Evolutionary conservation across 345 rosid species (phyloP).

Genomic region (Clausena lansium): DNA sequence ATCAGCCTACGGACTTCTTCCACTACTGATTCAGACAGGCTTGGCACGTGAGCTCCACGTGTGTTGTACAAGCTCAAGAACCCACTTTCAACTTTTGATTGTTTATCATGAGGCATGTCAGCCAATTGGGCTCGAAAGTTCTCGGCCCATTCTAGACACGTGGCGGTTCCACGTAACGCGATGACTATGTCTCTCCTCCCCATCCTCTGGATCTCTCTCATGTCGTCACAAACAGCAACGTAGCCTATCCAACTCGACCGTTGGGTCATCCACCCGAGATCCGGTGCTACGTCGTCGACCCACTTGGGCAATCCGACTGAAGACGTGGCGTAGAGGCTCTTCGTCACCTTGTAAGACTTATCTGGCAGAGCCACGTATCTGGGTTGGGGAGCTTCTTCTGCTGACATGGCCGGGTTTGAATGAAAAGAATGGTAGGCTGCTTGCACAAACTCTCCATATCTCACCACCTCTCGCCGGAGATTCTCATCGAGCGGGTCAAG

Average conservation of each 20-base stretch:
- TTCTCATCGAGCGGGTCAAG: slow-evolving; percentile 65
- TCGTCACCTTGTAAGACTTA: slow-evolving; percentile 66
- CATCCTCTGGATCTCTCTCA: slow-evolving; percentile 83
- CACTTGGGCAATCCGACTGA: slow-evolving; percentile 80
- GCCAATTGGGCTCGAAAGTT: slow-evolving; percentile 66
- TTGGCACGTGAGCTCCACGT: slow-evolving; percentile 42
- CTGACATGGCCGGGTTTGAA: slow-evolving; percentile 66
- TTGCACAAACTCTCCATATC: slow-evolving; percentile 57
- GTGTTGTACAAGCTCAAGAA: slow-evolving; percentile 75
- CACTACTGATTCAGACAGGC: slow-evolving; percentile 54
- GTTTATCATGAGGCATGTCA: slow-evolving; percentile 21
- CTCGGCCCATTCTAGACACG: slow-evolving; percentile 97
- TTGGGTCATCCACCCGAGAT: slow-evolving; percentile 93
- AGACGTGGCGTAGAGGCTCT: slow-evolving; percentile 83
- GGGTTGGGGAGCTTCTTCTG: slow-evolving; percentile 51
- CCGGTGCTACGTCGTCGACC: slow-evolving; percentile 82
- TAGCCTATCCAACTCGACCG: slow-evolving; percentile 93
- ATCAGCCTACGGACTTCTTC: slow-evolving; percentile 52
- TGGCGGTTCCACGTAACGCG: slow-evolving; percentile 88
- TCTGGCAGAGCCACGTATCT: slow-evolving; percentile 67
- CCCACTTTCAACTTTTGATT: slow-evolving; percentile 80
- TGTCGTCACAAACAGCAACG: slow-evolving; percentile 88
- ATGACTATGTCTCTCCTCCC: slow-evolving; percentile 92
- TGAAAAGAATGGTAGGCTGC: slow-evolving; percentile 66
- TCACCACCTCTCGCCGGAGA: slow-evolving; percentile 57